Base-by-base conservation (phyloP, 2,329 filamentous ascomycete genomes). In the Juglanconis sp. region DNA sequence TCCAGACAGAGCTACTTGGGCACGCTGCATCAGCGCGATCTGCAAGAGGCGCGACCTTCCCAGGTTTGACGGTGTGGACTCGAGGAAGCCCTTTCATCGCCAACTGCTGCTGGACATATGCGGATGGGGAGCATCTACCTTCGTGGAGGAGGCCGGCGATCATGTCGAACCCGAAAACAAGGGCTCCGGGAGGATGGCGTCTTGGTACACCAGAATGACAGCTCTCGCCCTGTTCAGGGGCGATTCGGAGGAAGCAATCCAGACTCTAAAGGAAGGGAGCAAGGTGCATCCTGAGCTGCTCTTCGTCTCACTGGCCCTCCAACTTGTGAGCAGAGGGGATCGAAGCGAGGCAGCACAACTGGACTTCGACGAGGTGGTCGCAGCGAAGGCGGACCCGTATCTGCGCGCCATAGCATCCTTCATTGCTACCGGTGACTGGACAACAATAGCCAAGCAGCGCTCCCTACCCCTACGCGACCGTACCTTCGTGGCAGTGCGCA, bases 321-420 rank as follows among this genome's bases (percentile, higher is more conserved):
- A 88, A 65, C 81, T 88, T 32, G 84, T 86, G 64, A 78, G 80
- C 31, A 78, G 80, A 62, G 81, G 78, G 11, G 77, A 78, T 59
- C 74, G 73, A 50, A 72, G 73, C 46, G 66, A 77, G 4, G 79
- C 79, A 63, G 78, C 80, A 63, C 76, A 82, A 62, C 76, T 86
- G 31, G 83, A 86, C 66, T 83, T 86, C 66, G 83, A 86, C 69
- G 81, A 84, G 59, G 76, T 77, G 2, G 78, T 84, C 13, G 83
- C 86, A 32, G 85, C 82, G 61, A 84, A 88, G 63, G 86, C 87
- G 0, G 90, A 95, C 67, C 88, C 90, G 0, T 94, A 93, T 69
- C 81, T 95, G 31, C 87, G 90, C 58, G 90, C 90, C 5, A 88
- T 95, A 52, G 90, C 91, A 31, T 87, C 87, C 3, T 87, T 91